Percentiles rank a stretch among this genome's conserved stretches.
Conservation (phyloP, 2,329 filamentous ascomycete species). For the Aschersonia sp. region DNA sequence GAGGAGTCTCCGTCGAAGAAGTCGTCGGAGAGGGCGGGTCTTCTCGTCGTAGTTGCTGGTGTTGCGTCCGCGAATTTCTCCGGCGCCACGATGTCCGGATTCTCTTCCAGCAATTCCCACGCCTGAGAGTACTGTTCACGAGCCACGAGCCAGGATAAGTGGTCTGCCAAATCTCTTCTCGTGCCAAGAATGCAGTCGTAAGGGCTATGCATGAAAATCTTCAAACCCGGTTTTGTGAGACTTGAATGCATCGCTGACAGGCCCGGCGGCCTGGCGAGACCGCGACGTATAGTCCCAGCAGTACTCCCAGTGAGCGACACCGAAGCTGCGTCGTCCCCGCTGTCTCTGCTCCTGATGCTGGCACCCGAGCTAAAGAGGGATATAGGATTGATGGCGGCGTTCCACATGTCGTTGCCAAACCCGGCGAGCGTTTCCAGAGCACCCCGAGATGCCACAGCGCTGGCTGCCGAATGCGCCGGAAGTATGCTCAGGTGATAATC, state of each 20-base stretch:
- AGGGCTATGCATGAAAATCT: constrained; percentile 91
- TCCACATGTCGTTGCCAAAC: constrained; percentile 68
- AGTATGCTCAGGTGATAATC: constrained; percentile 86
- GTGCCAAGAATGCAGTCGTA: constrained; percentile 93
- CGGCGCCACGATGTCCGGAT: constrained; percentile 54
- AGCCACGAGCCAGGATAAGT: constrained; percentile 72
- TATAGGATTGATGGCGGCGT: constrained; percentile 76
- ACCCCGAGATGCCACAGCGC: constrained; percentile 49
- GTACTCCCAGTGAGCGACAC: constrained; percentile 26
- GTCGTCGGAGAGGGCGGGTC: constrained; percentile 33
- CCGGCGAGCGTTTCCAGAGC: constrained; percentile 64
- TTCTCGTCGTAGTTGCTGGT: constrained; percentile 26
- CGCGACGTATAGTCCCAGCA: constrained; percentile 15
- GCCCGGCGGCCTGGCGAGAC: constrained; percentile 8
- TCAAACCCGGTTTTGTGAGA: constrained; percentile 39
- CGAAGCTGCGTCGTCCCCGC: constrained; percentile 41
- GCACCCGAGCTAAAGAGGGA: constrained; percentile 76
- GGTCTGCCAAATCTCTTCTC: constrained; percentile 73
- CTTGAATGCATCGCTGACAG: constrained; percentile 32
- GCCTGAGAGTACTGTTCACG: constrained; percentile 69
- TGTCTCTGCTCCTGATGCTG: constrained; percentile 52
- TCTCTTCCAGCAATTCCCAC: constrained; percentile 78
- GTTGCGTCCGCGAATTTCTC: constrained; percentile 24
- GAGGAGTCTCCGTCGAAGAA: constrained; percentile 55
- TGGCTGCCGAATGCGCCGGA: constrained; percentile 55